Conservation (phyloP, 768 basidiomycete species). For the Austroboletus eburneus region DNA sequence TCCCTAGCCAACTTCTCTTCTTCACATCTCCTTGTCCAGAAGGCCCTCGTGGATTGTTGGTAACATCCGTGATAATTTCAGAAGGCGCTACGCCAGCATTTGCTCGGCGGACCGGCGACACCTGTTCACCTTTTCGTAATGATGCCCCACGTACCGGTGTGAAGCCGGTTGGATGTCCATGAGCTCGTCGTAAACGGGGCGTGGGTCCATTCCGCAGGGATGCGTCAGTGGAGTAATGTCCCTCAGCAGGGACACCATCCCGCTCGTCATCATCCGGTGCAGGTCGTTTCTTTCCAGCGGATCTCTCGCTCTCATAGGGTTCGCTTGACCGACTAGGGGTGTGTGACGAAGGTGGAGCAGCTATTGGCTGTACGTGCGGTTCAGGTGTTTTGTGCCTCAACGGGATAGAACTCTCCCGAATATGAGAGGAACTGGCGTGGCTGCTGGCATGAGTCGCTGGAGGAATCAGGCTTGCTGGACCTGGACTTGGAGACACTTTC, state of each 20-base stretch:
- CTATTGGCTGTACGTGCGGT: slow-evolving; percentile 15
- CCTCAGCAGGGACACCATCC: slow-evolving; percentile 59
- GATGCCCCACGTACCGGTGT: slow-evolving; percentile 61
- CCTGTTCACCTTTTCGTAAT: slow-evolving; percentile 30
- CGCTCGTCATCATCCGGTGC: slow-evolving; percentile 76
- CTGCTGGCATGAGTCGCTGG: not conserved
- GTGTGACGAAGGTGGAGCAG: slow-evolving; percentile 33
- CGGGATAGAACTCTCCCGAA: slow-evolving; percentile 39
- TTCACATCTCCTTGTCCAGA: slow-evolving; percentile 30
- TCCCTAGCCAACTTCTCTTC: slow-evolving; percentile 68
- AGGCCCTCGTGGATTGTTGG: slow-evolving; percentile 54
- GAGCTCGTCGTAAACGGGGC: slow-evolving; percentile 60
- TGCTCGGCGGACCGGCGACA: slow-evolving; percentile 48
- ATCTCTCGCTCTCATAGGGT: slow-evolving; percentile 33
- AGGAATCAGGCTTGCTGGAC: slow-evolving; percentile 12
- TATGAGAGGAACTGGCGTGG: slow-evolving; percentile 7
- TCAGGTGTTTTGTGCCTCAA: slow-evolving; percentile 58
- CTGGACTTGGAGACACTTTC: slow-evolving; percentile 1
- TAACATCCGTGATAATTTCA: slow-evolving; percentile 51
- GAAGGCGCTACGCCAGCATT: slow-evolving; percentile 37
- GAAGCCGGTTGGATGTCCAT: slow-evolving; percentile 60
- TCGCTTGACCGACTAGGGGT: slow-evolving; percentile 43
- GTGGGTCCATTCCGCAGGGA: slow-evolving; percentile 39
- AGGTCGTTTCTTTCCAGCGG: slow-evolving; percentile 63
- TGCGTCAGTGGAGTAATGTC: slow-evolving; percentile 45